Percentiles rank a stretch among this genome's conserved stretches.
phyloP scores from a whole-genome alignment of 148 eudicot species.

The Rhododendron vialii region DNA sequence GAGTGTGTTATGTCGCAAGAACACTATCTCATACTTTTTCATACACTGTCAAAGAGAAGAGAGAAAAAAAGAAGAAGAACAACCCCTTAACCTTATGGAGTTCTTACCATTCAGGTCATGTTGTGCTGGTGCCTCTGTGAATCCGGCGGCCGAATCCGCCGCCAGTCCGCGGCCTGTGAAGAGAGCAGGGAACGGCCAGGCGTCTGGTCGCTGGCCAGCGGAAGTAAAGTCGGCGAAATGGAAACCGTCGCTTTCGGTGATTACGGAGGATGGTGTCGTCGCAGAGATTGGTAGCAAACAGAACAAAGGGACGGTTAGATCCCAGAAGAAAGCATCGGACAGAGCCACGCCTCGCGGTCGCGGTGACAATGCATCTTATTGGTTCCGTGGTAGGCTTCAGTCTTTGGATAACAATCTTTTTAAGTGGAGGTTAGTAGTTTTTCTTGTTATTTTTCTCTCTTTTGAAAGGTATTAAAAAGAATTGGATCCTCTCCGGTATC shows the following conservation, averaged over 20 bases:
- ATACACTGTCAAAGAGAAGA: too few relatives aligned
- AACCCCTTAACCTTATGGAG: not conserved
- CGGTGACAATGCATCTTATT: not conserved
- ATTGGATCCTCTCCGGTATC: too few relatives aligned
- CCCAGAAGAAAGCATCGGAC: not conserved
- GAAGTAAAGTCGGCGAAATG: not conserved
- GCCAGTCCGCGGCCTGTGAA: not conserved
- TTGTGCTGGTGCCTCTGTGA: not conserved
- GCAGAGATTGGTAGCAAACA: not conserved
- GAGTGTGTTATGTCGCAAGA: too few relatives aligned
- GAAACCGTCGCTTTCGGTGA: conserved; percentile 4
- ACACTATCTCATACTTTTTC: too few relatives aligned
- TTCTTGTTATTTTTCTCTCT: not conserved
- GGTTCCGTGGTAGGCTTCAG: too few relatives aligned
- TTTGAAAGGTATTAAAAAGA: too few relatives aligned
- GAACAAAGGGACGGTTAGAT: not conserved
- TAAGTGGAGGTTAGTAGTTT: not conserved
- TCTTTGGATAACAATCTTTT: too few relatives aligned
- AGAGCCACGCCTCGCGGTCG: not conserved
- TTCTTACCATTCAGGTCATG: not conserved
- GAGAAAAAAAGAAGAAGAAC: not conserved
- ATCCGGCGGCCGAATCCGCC: not conserved
- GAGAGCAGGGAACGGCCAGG: not conserved
- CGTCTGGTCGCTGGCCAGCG: not conserved
- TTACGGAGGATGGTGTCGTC: not conserved